Evolutionary conservation across 306 rosid species (phyloP).

Genomic region (Prunus salicina): DNA sequence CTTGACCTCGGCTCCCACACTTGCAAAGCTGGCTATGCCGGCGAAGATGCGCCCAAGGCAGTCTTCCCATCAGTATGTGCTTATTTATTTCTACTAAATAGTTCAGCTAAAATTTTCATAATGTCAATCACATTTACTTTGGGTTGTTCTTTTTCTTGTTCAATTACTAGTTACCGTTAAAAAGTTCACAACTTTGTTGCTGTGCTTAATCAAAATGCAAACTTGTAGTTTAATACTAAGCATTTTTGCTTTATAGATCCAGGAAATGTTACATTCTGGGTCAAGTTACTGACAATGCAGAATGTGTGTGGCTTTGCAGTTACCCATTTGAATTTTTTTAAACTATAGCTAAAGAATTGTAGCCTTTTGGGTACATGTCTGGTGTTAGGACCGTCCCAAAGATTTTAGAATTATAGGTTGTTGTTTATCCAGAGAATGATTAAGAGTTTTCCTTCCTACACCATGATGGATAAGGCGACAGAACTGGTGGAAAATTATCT

Average conservation of each 20-base stretch:
- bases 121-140: neutral
- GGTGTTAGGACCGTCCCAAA: neutral
- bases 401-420: neutral
- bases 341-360: neutral
- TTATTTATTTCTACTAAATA: neutral
- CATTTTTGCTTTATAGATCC: neutral
- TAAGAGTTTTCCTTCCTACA: neutral
- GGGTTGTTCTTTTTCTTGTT: neutral
- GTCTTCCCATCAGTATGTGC: constrained; percentile 85
- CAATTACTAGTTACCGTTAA: neutral
- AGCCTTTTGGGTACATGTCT: neutral
- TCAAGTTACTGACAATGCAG: neutral
- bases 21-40: constrained; percentile 97
- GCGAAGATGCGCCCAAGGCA: constrained; percentile 99
- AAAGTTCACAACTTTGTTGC: neutral
- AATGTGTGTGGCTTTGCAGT: neutral
- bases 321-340: neutral
- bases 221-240: neutral
- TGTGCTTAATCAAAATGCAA: neutral
- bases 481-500: neutral
- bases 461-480: neutral
- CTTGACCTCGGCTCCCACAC: constrained; percentile 94
- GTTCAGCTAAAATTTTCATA: neutral
- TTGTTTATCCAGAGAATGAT: neutral
- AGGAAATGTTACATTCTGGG: neutral